Percentiles rank a stretch among this genome's conserved stretches.
Conservation (phyloP, 768 basidiomycete genomes). For the Kwoniella europaea region DNA sequence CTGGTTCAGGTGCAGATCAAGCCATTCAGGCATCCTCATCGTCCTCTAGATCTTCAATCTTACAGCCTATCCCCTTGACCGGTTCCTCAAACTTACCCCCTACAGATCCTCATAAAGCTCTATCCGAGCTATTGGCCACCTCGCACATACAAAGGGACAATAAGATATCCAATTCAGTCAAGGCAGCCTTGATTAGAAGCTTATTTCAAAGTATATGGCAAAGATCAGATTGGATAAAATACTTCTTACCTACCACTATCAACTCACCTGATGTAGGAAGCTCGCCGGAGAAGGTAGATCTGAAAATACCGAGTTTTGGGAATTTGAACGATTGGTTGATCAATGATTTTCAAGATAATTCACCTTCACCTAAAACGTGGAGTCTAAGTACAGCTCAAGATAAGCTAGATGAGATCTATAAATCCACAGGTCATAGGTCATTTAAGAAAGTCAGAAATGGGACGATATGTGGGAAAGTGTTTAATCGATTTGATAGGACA, state of each 20-base stretch:
- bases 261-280: background rate
- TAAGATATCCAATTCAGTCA: conserved; percentile 15
- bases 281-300: background rate
- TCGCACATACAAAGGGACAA: conserved; percentile 11
- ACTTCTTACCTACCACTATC: conserved; percentile 11
- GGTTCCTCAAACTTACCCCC: background rate
- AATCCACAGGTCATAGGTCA: conserved; percentile 15
- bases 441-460: conserved; percentile 29
- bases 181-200: conserved; percentile 15
- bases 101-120: conserved; percentile 13
- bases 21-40: background rate
- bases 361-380: conserved; percentile 4
- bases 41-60: background rate
- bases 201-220: conserved; percentile 29
- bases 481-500: conserved; percentile 48
- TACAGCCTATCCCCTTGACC: background rate
- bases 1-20: background rate
- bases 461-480: conserved; percentile 44
- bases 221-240: conserved; percentile 20
- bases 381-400: conserved; percentile 24
- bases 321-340: conserved; percentile 20
- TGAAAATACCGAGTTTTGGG: conserved; percentile 4
- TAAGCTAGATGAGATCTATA: conserved; percentile 11
- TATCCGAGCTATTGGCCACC: conserved; percentile 14
- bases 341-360: background rate